These are phyloP conservation scores for Gossypium schwendimanii DNA, from an alignment of 441 rosid genomes.

Conservation along the genomic window DNA sequence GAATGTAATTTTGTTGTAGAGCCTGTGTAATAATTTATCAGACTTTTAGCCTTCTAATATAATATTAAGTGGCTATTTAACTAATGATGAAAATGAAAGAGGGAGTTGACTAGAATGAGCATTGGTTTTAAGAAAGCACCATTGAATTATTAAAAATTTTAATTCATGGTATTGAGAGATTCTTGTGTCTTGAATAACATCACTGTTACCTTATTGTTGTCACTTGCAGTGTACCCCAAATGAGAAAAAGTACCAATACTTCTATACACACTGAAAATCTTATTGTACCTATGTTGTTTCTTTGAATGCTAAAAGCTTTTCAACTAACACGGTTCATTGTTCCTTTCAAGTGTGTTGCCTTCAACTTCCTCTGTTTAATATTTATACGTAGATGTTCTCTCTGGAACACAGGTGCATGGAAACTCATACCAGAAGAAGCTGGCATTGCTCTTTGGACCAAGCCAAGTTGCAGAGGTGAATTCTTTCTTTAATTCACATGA, in stretches of 20 bases:
- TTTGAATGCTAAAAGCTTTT: background rate
- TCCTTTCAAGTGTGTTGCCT: conserved; percentile 2
- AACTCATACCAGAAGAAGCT: conserved; percentile 94
- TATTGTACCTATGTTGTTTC: background rate
- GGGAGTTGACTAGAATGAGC: no score
- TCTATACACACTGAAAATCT: background rate
- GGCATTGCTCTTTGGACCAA: conserved; percentile 67
- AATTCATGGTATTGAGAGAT: no score
- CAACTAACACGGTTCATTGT: background rate
- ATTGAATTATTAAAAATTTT: no score
- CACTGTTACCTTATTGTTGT: background rate
- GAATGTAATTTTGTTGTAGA: background rate
- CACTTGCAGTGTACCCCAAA: background rate
- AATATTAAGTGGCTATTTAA: no score
- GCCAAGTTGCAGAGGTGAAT: conserved; percentile 73
- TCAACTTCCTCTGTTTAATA: background rate
- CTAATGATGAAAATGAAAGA: no score
- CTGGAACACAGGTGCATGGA: conserved; percentile 60
- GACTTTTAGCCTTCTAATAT: background rate
- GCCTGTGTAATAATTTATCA: background rate
- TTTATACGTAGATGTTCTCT: background rate
- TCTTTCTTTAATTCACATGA: conserved; percentile 7
- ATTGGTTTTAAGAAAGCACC: no score
- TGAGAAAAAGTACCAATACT: no score
- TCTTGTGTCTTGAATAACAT: no score